Evolutionary conservation across 441 rosid genomes (phyloP).

Genomic region (Metrosideros polymorpha): DNA sequence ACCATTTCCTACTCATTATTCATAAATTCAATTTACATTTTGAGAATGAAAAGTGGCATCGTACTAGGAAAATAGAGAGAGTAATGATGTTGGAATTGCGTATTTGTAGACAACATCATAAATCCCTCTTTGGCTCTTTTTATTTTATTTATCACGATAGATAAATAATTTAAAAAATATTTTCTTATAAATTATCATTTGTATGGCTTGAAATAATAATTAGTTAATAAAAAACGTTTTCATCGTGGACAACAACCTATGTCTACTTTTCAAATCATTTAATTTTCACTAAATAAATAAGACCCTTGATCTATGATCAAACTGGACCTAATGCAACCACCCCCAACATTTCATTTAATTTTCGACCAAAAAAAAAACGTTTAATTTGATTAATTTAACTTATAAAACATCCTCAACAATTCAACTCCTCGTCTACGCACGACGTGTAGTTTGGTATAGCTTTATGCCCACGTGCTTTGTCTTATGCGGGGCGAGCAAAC

Average conservation of each 20-base stretch:
- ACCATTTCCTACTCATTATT: too few relatives aligned
- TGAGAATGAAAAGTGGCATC: background rate
- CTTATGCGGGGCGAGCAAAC: background rate
- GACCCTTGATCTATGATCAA: accelerated
- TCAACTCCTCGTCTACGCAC: background rate
- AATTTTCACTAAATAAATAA: background rate
- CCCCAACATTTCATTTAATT: too few relatives aligned
- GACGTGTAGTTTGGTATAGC: background rate
- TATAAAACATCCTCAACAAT: background rate
- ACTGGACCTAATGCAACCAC: background rate
- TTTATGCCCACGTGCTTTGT: background rate
- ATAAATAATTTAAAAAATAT: background rate
- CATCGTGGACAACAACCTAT: background rate
- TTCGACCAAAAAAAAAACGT: too few relatives aligned
- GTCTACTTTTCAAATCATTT: background rate
- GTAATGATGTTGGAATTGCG: too few relatives aligned
- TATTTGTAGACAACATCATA: too few relatives aligned
- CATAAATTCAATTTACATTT: background rate
- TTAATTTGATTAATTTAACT: background rate
- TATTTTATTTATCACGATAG: too few relatives aligned
- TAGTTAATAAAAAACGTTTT: accelerated
- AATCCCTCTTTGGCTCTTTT: background rate
- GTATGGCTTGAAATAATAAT: too few relatives aligned
- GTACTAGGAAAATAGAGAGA: background rate
- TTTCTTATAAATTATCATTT: accelerated